A percentile compares a stretch with the other conserved stretches of the same genome.
These are phyloP conservation scores for Gaertneriomyces semiglobifer DNA, from an alignment of 192 early-diverging fungal genomes.

Conservation along the genomic window DNA sequence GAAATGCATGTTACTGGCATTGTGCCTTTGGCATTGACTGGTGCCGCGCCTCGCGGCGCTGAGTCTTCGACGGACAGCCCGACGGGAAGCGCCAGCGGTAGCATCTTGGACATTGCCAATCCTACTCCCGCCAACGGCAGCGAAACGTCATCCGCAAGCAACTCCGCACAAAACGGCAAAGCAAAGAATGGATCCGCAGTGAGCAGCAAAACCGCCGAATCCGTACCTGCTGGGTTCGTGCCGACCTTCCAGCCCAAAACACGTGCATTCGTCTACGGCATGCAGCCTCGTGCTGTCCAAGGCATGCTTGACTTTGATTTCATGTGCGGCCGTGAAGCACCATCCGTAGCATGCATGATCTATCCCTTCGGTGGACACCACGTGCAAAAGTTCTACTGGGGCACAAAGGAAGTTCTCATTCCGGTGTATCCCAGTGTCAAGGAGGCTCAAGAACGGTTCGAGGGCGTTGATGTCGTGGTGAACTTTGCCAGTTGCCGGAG, in stretches of 20 bases:
- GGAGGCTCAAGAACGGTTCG: slow-evolving; percentile 80
- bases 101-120: slow-evolving; percentile 22
- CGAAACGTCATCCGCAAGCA: slow-evolving; percentile 51
- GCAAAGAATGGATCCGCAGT: slow-evolving; percentile 4
- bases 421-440: slow-evolving; percentile 86
- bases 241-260: slow-evolving; percentile 74
- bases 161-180: neutral
- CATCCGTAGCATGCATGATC: slow-evolving; percentile 97
- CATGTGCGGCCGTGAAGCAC: slow-evolving; percentile 89
- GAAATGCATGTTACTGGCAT: slow-evolving; percentile 99
- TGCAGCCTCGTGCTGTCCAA: slow-evolving; percentile 98
- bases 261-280: slow-evolving; percentile 93
- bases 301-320: slow-evolving; percentile 99
- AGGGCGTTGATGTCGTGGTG: slow-evolving; percentile 90
- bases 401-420: slow-evolving; percentile 93
- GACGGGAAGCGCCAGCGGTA: neutral
- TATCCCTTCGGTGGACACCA: slow-evolving; percentile 99
- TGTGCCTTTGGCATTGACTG: slow-evolving; percentile 85
- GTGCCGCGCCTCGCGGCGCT: slow-evolving; percentile 9
- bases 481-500: slow-evolving; percentile 98
- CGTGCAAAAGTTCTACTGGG: slow-evolving; percentile 99
- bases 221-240: neutral
- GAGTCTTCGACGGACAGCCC: too few species aligned
- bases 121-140: slow-evolving; percentile 35
- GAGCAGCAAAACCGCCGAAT: neutral